Evolutionary conservation across 345 rosid species (phyloP).

Genomic region (Erysimum cheiranthoides): DNA sequence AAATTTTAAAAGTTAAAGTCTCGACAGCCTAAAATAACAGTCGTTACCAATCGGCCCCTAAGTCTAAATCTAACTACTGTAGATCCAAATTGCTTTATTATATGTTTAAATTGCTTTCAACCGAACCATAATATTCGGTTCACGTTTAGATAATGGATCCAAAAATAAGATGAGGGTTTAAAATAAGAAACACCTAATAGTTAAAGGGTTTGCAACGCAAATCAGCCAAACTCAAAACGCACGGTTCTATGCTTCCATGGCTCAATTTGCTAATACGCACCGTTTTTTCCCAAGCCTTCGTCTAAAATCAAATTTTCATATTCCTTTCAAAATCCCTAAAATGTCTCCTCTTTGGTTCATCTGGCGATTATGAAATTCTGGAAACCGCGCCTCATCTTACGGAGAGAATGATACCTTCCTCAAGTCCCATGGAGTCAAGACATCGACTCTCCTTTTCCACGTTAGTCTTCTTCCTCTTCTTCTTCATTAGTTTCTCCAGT

Average conservation of each 20-base stretch:
- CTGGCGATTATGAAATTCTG: slow-evolving; percentile 2
- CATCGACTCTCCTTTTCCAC: slow-evolving; percentile 57
- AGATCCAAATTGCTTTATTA: too few relatives aligned
- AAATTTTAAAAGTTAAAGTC: too few relatives aligned
- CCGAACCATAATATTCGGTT: too few relatives aligned
- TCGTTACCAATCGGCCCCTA: too few relatives aligned
- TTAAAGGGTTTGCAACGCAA: background rate
- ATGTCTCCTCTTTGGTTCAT: background rate
- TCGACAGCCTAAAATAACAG: too few relatives aligned
- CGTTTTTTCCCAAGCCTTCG: background rate
- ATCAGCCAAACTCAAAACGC: background rate
- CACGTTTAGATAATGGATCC: too few relatives aligned
- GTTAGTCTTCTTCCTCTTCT: slow-evolving; percentile 45
- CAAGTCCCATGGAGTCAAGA: slow-evolving; percentile 56
- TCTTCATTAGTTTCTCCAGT: slow-evolving; percentile 3
- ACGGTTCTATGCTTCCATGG: background rate
- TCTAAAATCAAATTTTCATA: background rate
- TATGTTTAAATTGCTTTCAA: too few relatives aligned
- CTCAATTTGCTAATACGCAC: background rate
- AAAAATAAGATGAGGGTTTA: background rate
- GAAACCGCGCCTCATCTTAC: slow-evolving; percentile 13
- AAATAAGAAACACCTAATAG: background rate
- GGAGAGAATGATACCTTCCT: slow-evolving; percentile 39
- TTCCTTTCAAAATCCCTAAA: slow-evolving; percentile 14
- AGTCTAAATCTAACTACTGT: too few relatives aligned